phyloP scores from a whole-genome alignment of 1,284 basidiomycete genomes.

The Takashimella koratensis region DNA sequence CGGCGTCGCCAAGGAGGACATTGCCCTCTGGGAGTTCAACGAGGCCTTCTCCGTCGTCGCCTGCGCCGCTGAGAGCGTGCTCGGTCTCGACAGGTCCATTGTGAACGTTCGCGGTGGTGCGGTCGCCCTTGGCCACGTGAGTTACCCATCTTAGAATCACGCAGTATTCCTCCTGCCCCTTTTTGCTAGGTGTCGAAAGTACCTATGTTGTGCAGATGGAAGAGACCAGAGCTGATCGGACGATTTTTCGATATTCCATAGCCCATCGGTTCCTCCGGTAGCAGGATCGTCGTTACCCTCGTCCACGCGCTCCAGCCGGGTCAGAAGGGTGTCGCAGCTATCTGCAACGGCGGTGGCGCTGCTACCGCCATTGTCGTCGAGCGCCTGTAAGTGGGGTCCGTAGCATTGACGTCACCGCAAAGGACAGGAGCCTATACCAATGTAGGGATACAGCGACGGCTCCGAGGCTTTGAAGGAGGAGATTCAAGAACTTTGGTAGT shows the following conservation, averaged over 20 bases:
- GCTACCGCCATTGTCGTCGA: conserved; percentile 87
- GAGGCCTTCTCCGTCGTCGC: conserved; percentile 97
- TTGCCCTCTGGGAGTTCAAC: conserved; percentile 93
- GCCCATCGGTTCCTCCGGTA: conserved; percentile 90
- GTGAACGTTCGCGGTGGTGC: conserved; percentile 93
- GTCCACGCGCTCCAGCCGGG: conserved; percentile 89
- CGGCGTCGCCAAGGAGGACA: conserved; percentile 75
- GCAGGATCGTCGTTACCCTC: conserved; percentile 91
- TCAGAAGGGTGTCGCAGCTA: conserved; percentile 92
- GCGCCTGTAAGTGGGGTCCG: conserved; percentile 57
- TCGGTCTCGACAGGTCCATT: conserved; percentile 78
- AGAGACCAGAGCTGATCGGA: too few relatives aligned
- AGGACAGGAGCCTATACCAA: too few relatives aligned
- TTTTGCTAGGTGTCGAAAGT: too few relatives aligned
- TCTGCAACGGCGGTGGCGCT: conserved; percentile 97
- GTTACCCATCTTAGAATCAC: conserved; percentile 12
- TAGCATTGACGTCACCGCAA: too few relatives aligned
- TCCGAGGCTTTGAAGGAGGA: too few relatives aligned
- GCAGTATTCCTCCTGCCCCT: background rate
- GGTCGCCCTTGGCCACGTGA: conserved; percentile 81
- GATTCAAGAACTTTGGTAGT: too few relatives aligned
- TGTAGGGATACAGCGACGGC: too few relatives aligned
- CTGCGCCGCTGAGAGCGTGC: conserved; percentile 82
- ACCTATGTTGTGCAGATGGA: too few relatives aligned
- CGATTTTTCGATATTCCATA: too few relatives aligned